Percentiles rank a stretch among this genome's conserved stretches.
Conservation (phyloP, 1,284 basidiomycete species). For the Apiotrichum veenhuisii region DNA sequence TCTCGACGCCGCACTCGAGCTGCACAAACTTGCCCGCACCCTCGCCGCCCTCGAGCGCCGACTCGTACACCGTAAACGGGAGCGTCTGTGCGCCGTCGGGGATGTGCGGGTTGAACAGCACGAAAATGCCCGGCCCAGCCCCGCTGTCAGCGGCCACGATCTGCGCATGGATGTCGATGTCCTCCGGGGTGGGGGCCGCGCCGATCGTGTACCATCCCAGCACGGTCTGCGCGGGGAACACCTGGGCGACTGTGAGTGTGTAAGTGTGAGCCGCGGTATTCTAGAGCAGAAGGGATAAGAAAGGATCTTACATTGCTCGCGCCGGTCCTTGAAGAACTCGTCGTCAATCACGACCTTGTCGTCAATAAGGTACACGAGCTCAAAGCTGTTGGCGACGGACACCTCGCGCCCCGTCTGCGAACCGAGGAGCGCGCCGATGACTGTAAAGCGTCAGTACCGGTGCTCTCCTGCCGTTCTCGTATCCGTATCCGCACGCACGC, state of each 20-base stretch:
- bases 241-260: conserved; percentile 75
- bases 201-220: conserved; percentile 96
- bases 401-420: conserved; percentile 89
- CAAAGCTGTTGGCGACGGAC: conserved; percentile 94
- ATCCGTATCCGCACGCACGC: too few species aligned
- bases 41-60: conserved; percentile 63
- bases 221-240: conserved; percentile 92
- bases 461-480: too few species aligned
- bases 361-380: conserved; percentile 58
- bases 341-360: conserved; percentile 58
- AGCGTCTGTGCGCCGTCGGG: conserved; percentile 56
- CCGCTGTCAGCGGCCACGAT: conserved; percentile 58
- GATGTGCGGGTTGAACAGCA: conserved; percentile 51
- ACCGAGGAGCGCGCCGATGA: conserved; percentile 89
- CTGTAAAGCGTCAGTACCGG: too few species aligned
- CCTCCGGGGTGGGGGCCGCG: conserved; percentile 62
- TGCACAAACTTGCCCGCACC: conserved; percentile 58
- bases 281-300: conserved; percentile 1
- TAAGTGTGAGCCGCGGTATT: too few species aligned
- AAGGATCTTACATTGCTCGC: conserved; percentile 90
- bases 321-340: conserved; percentile 73
- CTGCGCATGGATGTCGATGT: conserved; percentile 81
- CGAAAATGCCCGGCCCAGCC: conserved; percentile 45
- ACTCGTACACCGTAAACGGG: conserved; percentile 84
- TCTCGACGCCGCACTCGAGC: conserved; percentile 74